Evolutionary conservation across 768 basidiomycete species (phyloP).

Genomic region (Austroboletus eburneus): DNA sequence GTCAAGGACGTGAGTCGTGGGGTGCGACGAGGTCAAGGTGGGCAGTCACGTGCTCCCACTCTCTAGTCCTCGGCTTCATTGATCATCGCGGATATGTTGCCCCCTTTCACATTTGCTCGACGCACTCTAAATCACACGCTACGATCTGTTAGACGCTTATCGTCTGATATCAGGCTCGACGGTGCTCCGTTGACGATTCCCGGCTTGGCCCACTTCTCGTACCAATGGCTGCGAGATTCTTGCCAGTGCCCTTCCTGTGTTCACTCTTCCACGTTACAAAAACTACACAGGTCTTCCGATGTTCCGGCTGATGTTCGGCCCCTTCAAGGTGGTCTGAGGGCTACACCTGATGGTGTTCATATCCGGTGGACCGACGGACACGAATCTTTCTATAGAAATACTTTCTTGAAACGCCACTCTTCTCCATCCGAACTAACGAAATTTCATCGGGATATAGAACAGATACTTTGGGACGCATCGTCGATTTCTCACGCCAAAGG

Average conservation of each 20-base stretch:
- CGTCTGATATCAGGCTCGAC: slow-evolving; percentile 11
- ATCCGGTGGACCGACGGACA: slow-evolving; percentile 61
- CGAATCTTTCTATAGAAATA: slow-evolving; percentile 46
- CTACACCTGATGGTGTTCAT: slow-evolving; percentile 42
- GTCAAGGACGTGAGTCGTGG: too few relatives aligned
- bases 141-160: slow-evolving; percentile 1
- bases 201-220: slow-evolving; percentile 50
- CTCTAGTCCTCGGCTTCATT: too few relatives aligned
- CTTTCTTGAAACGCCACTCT: slow-evolving; percentile 50
- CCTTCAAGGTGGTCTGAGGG: slow-evolving; percentile 36
- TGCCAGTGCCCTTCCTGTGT: slow-evolving; percentile 72
- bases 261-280: slow-evolving; percentile 76
- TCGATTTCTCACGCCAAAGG: slow-evolving; percentile 35
- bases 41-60: too few relatives aligned
- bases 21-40: too few relatives aligned
- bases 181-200: slow-evolving; percentile 14
- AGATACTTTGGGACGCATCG: slow-evolving; percentile 42
- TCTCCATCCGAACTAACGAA: slow-evolving; percentile 30
- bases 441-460: slow-evolving; percentile 44
- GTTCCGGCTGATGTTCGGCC: slow-evolving; percentile 50
- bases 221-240: slow-evolving; percentile 80
- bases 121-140: not conserved
- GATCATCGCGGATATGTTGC: slow-evolving; percentile 6
- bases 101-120: not conserved
- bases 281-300: slow-evolving; percentile 68